Conservation (phyloP, 2,329 filamentous ascomycete species). For the Sporothrix pallida region DNA sequence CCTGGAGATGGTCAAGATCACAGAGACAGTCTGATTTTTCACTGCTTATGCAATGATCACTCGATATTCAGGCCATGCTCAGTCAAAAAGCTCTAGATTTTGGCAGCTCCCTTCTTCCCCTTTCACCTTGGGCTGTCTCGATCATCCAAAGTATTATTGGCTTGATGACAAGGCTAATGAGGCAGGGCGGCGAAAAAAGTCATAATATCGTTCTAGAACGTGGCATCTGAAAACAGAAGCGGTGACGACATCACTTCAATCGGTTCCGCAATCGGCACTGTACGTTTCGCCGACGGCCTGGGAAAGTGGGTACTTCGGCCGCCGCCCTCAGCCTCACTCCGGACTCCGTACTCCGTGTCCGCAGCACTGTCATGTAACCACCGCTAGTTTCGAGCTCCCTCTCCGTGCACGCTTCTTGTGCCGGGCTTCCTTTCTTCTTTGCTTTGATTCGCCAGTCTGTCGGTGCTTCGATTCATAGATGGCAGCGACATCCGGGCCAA, state of each 20-base stretch:
- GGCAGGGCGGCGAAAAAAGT: background rate
- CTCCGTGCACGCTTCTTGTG: background rate
- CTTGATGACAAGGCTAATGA: background rate
- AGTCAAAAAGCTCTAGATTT: background rate
- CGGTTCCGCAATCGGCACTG: conserved; percentile 7
- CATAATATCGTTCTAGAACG: background rate
- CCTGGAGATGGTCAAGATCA: background rate
- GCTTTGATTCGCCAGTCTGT: background rate
- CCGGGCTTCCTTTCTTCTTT: background rate
- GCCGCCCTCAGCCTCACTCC: background rate
- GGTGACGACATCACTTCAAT: background rate
- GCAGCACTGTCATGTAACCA: background rate
- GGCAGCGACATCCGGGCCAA: no score
- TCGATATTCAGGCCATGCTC: background rate
- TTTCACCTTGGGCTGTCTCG: no score
- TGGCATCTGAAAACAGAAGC: background rate
- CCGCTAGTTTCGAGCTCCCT: background rate
- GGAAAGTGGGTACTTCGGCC: background rate
- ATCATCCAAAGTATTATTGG: no score
- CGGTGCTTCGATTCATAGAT: background rate
- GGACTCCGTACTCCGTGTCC: background rate
- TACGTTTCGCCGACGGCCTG: background rate
- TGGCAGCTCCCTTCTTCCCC: background rate
- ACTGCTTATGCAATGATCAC: conserved; percentile 5
- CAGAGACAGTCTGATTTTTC: background rate